phyloP scores from a whole-genome alignment of 306 rosid species.

The Vigna radiata region DNA sequence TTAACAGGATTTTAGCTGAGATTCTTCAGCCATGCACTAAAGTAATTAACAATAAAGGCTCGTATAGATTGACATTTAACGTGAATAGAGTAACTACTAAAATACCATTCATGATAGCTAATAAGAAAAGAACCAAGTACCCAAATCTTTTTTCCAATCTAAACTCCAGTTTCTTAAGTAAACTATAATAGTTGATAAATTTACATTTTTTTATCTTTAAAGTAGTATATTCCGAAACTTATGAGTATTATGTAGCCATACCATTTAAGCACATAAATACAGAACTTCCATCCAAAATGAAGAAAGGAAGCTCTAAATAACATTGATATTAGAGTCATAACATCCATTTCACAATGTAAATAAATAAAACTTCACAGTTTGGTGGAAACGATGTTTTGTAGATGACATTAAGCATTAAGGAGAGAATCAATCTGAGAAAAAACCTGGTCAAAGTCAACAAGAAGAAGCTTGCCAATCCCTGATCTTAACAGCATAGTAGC shows the following conservation, averaged over 20 bases:
- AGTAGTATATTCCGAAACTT: background rate
- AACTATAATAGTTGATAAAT: slow-evolving; percentile 6
- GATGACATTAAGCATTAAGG: slow-evolving; percentile 12
- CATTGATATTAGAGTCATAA: slow-evolving; percentile 13
- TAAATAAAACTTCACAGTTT: background rate
- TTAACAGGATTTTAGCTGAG: background rate
- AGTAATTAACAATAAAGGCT: slow-evolving; percentile 27
- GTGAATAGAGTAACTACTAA: slow-evolving; percentile 14
- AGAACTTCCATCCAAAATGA: slow-evolving; percentile 6
- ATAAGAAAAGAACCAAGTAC: slow-evolving; percentile 12
- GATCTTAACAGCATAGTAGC: slow-evolving; percentile 93
- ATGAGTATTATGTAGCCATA: background rate
- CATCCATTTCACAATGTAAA: slow-evolving; percentile 13
- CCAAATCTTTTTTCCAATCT: slow-evolving; percentile 12
- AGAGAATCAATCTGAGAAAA: slow-evolving; percentile 40
- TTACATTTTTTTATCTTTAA: slow-evolving; percentile 11
- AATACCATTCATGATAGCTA: slow-evolving; percentile 8
- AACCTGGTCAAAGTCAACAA: slow-evolving; percentile 98
- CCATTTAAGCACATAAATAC: slow-evolving; percentile 6
- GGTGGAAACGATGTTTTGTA: slow-evolving; percentile 31
- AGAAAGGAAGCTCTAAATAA: slow-evolving; percentile 13
- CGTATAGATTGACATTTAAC: background rate
- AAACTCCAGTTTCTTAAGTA: slow-evolving; percentile 32
- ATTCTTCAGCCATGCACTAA: slow-evolving; percentile 22
- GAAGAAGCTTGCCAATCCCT: slow-evolving; percentile 93